Conservation (phyloP, 2,329 filamentous ascomycete species). For the Septoria linicola region DNA sequence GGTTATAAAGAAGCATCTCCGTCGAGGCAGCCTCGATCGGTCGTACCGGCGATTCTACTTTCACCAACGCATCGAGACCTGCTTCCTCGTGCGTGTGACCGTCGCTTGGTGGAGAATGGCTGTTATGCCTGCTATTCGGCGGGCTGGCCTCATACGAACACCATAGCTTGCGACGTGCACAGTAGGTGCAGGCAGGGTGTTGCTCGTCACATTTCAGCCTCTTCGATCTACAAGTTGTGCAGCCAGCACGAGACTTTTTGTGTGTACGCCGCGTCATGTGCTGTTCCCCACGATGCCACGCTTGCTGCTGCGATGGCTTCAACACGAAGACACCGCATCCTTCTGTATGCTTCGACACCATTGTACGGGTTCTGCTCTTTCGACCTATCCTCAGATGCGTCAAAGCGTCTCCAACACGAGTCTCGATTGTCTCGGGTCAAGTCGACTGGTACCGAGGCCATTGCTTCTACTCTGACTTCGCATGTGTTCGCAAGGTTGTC, state of each 20-base stretch:
- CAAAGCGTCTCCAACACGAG: no score
- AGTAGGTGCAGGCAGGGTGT: slow-evolving; percentile 9
- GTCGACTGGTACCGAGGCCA: no score
- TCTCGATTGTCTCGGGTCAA: no score
- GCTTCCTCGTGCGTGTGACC: not conserved
- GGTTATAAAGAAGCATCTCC: slow-evolving; percentile 10
- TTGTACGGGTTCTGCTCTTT: no score
- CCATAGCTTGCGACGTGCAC: slow-evolving; percentile 5
- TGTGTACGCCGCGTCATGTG: slow-evolving; percentile 13
- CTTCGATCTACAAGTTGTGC: slow-evolving; percentile 20
- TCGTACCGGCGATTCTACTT: not conserved
- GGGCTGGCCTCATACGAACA: slow-evolving; percentile 11
- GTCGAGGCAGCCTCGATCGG: slow-evolving; percentile 5
- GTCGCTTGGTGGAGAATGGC: slow-evolving; percentile 1
- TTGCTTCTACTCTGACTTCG: no score
- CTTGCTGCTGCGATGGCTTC: slow-evolving; percentile 1
- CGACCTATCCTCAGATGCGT: no score
- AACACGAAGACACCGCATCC: slow-evolving; percentile 6
- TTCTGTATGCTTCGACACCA: not conserved
- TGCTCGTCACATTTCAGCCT: slow-evolving; percentile 21
- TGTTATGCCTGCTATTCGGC: not conserved
- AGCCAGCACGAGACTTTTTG: slow-evolving; percentile 24
- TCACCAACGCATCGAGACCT: not conserved
- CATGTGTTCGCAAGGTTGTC: no score
- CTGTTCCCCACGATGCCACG: not conserved